Conservation (phyloP, 108 stramenopile species). For the Parietichytrium sp. region DNA sequence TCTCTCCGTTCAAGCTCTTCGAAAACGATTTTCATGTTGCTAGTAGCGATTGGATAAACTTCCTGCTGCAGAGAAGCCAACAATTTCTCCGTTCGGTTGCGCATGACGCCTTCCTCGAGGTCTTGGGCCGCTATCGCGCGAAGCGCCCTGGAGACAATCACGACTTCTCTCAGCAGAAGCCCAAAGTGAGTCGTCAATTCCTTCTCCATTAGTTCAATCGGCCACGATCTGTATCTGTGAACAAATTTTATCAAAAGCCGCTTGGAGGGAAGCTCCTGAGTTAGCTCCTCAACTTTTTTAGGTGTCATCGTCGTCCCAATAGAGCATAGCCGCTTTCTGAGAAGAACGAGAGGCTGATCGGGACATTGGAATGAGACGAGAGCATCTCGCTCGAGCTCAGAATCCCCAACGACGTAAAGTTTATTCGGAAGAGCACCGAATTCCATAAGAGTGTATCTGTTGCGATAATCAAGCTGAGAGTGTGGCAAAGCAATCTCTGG, state of each 20-base stretch:
- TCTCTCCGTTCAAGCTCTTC: slow-evolving; percentile 42
- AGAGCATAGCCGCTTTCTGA: slow-evolving; percentile 44
- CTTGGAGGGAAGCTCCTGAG: slow-evolving; percentile 62
- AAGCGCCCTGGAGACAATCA: slow-evolving; percentile 21
- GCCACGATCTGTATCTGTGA: neutral
- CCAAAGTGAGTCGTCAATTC: slow-evolving; percentile 47
- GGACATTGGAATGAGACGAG: slow-evolving; percentile 36
- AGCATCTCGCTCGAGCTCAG: slow-evolving; percentile 35
- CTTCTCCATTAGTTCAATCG: neutral
- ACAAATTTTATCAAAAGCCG: slow-evolving; percentile 53
- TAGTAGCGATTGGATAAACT: neutral
- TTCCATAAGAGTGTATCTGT: neutral
- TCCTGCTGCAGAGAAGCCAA: neutral
- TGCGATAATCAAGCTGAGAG: neutral
- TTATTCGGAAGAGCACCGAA: slow-evolving; percentile 45
- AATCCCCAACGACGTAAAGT: slow-evolving; percentile 51
- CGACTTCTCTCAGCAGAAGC: slow-evolving; percentile 19
- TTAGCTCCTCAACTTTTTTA: slow-evolving; percentile 51
- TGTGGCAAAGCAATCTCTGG: neutral
- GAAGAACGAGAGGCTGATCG: slow-evolving; percentile 36
- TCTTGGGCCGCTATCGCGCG: slow-evolving; percentile 39
- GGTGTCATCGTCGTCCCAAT: slow-evolving; percentile 50
- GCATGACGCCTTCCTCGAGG: slow-evolving; percentile 25
- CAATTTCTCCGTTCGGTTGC: neutral
- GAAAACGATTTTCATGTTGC: neutral